Percentiles rank a stretch among this genome's conserved stretches.
phyloP scores from a whole-genome alignment of 805 yeast species.

The Saccharomycopsis malanga region DNA sequence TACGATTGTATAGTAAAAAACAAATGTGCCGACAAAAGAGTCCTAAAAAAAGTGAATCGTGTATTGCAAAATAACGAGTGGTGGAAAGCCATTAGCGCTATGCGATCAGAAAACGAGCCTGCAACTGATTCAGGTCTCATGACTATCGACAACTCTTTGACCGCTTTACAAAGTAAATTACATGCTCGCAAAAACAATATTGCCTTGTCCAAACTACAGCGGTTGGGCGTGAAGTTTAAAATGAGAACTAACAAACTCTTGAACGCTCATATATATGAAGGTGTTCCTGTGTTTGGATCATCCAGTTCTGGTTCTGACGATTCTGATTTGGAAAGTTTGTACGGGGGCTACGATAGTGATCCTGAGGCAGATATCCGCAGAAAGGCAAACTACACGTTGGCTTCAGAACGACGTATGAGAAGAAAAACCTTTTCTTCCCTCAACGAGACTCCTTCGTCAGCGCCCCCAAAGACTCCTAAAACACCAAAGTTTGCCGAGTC shows the following conservation, averaged over 20 bases:
- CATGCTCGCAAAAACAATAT: slow-evolving; percentile 8
- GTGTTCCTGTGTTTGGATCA: slow-evolving; percentile 25
- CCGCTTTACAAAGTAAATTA: background rate
- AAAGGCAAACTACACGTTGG: background rate
- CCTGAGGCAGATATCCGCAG: slow-evolving; percentile 11
- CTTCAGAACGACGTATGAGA: slow-evolving; percentile 12
- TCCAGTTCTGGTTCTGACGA: slow-evolving; percentile 28
- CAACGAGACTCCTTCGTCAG: background rate
- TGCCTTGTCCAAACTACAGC: slow-evolving; percentile 56
- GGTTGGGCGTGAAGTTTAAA: slow-evolving; percentile 69
- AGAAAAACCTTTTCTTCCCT: slow-evolving; percentile 18
- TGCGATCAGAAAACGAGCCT: slow-evolving; percentile 35
- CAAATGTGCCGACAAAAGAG: slow-evolving; percentile 23
- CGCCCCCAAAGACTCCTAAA: slow-evolving; percentile 5
- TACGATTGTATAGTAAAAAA: slow-evolving; percentile 75
- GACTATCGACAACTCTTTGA: background rate
- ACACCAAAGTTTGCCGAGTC: slow-evolving; percentile 19
- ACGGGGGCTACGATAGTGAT: slow-evolving; percentile 19
- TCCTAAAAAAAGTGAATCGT: slow-evolving; percentile 41
- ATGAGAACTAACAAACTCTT: slow-evolving; percentile 58
- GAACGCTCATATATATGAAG: slow-evolving; percentile 26
- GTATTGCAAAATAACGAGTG: slow-evolving; percentile 62
- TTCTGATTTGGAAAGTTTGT: slow-evolving; percentile 23
- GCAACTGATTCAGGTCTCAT: background rate
- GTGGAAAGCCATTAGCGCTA: slow-evolving; percentile 70